Percentiles rank a stretch among this genome's conserved stretches.
These are phyloP conservation scores for Phytophthora podocarpi DNA, from an alignment of 352 stramenopile species.

Conservation along the genomic window DNA sequence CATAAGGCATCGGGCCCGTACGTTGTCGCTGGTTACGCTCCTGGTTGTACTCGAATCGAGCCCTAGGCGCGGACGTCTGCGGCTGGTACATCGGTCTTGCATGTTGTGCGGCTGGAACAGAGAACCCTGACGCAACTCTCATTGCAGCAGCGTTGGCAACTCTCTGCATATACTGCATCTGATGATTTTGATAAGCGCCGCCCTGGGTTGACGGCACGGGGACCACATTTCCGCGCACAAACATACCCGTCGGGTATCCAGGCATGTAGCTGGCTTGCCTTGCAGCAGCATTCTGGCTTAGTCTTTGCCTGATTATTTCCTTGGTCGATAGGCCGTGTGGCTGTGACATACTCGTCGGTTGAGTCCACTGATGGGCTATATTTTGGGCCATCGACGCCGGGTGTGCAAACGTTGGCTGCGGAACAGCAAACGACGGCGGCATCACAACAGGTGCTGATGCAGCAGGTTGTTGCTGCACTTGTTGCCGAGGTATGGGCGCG, in stretches of 20 bases:
- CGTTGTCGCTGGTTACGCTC: slow-evolving; percentile 1
- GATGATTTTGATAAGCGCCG: neutral
- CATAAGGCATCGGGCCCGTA: neutral
- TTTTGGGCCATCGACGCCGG: neutral
- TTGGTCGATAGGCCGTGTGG: neutral
- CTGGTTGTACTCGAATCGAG: slow-evolving; percentile 1
- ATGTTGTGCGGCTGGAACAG: neutral
- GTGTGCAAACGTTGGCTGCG: slow-evolving; percentile 2
- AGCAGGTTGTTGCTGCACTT: neutral
- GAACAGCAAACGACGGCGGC: slow-evolving; percentile 14
- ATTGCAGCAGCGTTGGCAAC: slow-evolving; percentile 10
- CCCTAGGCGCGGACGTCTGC: neutral
- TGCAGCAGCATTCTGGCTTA: slow-evolving; percentile 21
- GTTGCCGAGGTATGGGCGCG: neutral
- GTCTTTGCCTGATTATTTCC: slow-evolving; percentile 20
- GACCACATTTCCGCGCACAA: slow-evolving; percentile 1
- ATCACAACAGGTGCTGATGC: neutral
- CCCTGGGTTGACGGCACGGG: neutral
- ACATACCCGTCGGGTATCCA: slow-evolving; percentile 15
- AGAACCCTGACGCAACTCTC: neutral
- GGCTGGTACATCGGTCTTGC: slow-evolving; percentile 3
- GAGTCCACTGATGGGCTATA: slow-evolving; percentile 22
- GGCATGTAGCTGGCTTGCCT: slow-evolving; percentile 17
- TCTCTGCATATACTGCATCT: slow-evolving; percentile 19
- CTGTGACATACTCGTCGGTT: slow-evolving; percentile 3